Percentiles rank a stretch among this genome's conserved stretches.
Conservation (phyloP, 768 basidiomycete species). For the Calocybe gangraenosa region DNA sequence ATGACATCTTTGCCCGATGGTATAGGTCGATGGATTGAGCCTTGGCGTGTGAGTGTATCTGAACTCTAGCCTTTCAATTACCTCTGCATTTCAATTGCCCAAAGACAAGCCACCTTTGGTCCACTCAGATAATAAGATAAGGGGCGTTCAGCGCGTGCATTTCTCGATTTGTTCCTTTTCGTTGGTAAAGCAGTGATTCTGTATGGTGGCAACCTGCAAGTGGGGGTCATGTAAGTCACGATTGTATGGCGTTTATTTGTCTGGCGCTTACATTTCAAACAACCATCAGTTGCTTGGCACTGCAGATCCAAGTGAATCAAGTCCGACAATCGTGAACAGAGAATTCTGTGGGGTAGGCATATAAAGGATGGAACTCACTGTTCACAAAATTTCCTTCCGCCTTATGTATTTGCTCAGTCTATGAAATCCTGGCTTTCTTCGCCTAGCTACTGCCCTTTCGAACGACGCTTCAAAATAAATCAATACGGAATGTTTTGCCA, state of each 20-base stretch:
- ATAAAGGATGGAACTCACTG: background rate
- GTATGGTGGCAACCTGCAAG: background rate
- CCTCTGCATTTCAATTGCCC: background rate
- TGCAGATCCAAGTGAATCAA: background rate
- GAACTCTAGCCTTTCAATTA: background rate
- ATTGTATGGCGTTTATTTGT: too few relatives aligned
- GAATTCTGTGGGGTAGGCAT: background rate
- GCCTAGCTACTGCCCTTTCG: too few relatives aligned
- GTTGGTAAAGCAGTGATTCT: background rate
- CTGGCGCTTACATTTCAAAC: background rate
- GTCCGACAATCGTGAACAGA: background rate
- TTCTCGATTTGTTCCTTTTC: background rate
- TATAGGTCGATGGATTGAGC: background rate
- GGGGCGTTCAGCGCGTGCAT: too few relatives aligned
- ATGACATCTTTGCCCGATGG: too few relatives aligned
- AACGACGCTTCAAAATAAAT: too few relatives aligned
- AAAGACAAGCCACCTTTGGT: background rate
- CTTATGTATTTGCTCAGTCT: background rate
- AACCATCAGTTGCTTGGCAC: conserved; percentile 1
- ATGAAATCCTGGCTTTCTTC: too few relatives aligned
- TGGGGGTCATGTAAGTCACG: too few relatives aligned
- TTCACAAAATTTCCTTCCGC: background rate
- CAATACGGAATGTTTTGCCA: too few relatives aligned
- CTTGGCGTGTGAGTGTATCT: background rate
- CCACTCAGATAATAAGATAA: too few relatives aligned